Evolutionary conservation across 1,284 basidiomycete species (phyloP), one percentile per base, ranked within the genome.

Genomic region (Cryptococcus sp.): DNA sequence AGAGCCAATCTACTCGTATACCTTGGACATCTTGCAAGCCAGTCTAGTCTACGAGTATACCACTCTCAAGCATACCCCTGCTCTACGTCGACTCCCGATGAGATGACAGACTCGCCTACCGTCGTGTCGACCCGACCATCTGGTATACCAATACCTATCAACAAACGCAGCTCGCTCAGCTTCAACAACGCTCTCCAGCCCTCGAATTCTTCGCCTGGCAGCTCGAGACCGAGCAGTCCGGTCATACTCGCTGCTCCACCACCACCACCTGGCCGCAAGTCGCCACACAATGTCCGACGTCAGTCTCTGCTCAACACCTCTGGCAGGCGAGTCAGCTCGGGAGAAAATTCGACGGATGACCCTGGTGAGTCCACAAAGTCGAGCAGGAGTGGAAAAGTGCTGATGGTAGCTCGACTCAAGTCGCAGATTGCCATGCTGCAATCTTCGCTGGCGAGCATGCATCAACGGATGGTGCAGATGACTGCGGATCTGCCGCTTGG

Each of bases 61-160:
- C n/a, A n/a, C n/a, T n/a, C n/a, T n/a, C n/a, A n/a, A n/a, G n/a
- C n/a, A n/a, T n/a, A n/a, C n/a, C n/a, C n/a, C n/a, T n/a, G n/a
- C n/a, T n/a, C n/a, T n/a, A n/a, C n/a, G n/a, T n/a, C n/a, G n/a
- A n/a, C n/a, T n/a, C 11, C 2, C 9, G 23, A 39, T n/a, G 16
- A 11, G 5, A 46, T 46, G 45, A 34, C 34, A 16, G 45, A 46
- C 16, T 46, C 45, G 24, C 25, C 45, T 6, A 32, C 4, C 12
- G 11, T 38, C 7, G 18, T 5, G 7, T 14, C 28, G 19, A 7
- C n/a, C 41, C 14, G 26, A n/a, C 16, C 31, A 11, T 47, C 46
- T 2, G 46, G 46, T 22, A 65, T 65, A 26, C 63, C 63, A 14
- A 48, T 63, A 18, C 45, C 53, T 14, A 55, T 51, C 47, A 61